phyloP scores from a whole-genome alignment of 1,284 basidiomycete genomes.

The Hypsizygus ulmarius region DNA sequence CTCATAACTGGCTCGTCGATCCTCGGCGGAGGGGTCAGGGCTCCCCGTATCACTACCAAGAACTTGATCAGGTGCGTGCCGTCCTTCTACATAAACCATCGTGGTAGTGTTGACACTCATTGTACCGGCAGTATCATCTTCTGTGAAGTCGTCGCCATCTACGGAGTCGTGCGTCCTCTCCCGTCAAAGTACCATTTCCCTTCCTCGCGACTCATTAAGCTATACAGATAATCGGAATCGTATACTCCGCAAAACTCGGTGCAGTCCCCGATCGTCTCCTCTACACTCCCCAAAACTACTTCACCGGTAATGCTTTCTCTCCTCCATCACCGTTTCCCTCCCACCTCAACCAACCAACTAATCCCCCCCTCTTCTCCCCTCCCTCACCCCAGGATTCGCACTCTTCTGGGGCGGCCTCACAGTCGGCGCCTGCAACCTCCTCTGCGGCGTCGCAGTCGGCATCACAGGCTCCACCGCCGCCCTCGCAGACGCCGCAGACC shows the following conservation, averaged over 20 bases:
- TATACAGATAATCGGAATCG: conserved; percentile 85
- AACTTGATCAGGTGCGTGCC: conserved; percentile 87
- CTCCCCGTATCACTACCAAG: conserved; percentile 95
- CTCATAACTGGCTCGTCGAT: conserved; percentile 95
- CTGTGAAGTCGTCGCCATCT: conserved; percentile 98
- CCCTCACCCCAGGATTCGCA: conserved; percentile 68
- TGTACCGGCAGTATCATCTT: conserved; percentile 81
- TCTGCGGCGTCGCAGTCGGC: conserved; percentile 90
- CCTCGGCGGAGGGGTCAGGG: conserved; percentile 91
- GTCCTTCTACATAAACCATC: background rate
- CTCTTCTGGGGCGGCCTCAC: conserved; percentile 95
- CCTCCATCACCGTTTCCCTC: background rate
- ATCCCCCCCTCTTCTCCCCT: background rate
- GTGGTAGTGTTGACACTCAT: background rate
- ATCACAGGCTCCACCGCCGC: conserved; percentile 92
- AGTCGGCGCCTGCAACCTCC: conserved; percentile 88
- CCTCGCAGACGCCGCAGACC: conserved; percentile 89
- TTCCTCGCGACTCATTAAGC: background rate
- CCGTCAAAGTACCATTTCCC: conserved; percentile 3
- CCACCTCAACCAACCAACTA: background rate
- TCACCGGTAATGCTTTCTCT: conserved; percentile 63
- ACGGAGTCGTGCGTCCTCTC: conserved; percentile 74
- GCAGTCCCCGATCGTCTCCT: conserved; percentile 59
- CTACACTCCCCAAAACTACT: conserved; percentile 85
- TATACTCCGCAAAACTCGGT: conserved; percentile 82